Percentiles rank a stretch among this genome's conserved stretches.
phyloP scores from a whole-genome alignment of 805 yeast genomes.

The Candida caryicola region DNA sequence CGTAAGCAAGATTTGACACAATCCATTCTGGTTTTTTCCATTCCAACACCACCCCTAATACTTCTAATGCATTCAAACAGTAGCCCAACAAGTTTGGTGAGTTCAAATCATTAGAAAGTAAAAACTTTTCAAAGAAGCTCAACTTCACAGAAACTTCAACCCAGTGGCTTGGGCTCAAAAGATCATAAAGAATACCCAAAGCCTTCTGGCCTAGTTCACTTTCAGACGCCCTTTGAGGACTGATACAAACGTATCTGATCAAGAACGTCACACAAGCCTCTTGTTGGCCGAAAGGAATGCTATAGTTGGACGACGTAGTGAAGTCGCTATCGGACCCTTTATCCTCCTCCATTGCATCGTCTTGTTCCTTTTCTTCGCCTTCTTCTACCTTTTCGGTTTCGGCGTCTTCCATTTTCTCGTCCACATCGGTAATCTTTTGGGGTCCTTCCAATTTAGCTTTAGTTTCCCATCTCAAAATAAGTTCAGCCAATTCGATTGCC shows the following conservation, averaged over 20 bases:
- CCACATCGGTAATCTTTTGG: slow-evolving; percentile 13
- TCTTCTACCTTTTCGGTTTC: slow-evolving; percentile 14
- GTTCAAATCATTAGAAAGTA: slow-evolving; percentile 72
- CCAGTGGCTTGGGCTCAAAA: slow-evolving; percentile 77
- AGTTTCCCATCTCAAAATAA: slow-evolving; percentile 83
- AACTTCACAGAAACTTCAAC: slow-evolving; percentile 84
- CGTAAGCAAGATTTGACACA: slow-evolving; percentile 59
- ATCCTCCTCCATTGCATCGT: slow-evolving; percentile 17
- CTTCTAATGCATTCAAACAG: slow-evolving; percentile 88
- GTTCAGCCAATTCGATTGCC: slow-evolving; percentile 86
- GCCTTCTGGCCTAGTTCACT: slow-evolving; percentile 80
- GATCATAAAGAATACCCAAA: slow-evolving; percentile 67
- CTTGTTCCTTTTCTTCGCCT: slow-evolving; percentile 14
- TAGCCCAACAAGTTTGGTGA: slow-evolving; percentile 69
- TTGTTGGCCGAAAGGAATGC: slow-evolving; percentile 72
- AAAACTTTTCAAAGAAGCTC: slow-evolving; percentile 81
- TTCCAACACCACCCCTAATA: slow-evolving; percentile 75
- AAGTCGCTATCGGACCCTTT: slow-evolving; percentile 29
- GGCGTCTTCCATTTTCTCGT: slow-evolving; percentile 15
- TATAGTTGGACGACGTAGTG: slow-evolving; percentile 48
- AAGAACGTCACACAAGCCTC: slow-evolving; percentile 90
- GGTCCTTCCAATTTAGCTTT: slow-evolving; percentile 32
- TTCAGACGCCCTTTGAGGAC: slow-evolving; percentile 81
- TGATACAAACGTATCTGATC: slow-evolving; percentile 82
- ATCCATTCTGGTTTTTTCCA: slow-evolving; percentile 82